Evolutionary conservation across 2,329 filamentous ascomycete species (phyloP).

Genomic region (Pseudogymnoascus sp.): DNA sequence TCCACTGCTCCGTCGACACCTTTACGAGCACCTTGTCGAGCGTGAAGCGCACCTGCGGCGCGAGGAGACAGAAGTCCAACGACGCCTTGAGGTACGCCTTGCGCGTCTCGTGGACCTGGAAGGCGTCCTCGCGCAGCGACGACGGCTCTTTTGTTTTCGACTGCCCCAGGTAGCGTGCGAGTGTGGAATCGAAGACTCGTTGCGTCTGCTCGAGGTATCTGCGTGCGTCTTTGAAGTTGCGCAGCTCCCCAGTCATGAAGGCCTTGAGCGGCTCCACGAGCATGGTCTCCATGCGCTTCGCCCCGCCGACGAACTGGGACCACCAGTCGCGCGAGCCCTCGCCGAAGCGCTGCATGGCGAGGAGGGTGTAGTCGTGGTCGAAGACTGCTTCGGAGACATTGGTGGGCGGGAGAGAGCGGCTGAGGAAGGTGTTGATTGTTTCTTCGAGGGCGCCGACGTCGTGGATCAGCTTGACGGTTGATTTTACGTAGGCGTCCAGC

Average conservation of each 20-base stretch:
- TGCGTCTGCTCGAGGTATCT: slow-evolving; percentile 70
- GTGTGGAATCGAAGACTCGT: slow-evolving; percentile 71
- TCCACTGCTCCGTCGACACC: slow-evolving; percentile 80
- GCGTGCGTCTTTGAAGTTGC: slow-evolving; percentile 77
- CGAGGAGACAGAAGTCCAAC: slow-evolving; percentile 85
- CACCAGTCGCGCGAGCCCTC: slow-evolving; percentile 86
- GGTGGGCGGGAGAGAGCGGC: slow-evolving; percentile 64
- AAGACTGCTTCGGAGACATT: slow-evolving; percentile 74
- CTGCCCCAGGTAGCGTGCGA: slow-evolving; percentile 75
- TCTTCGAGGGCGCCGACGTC: slow-evolving; percentile 71
- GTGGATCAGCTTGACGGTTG: slow-evolving; percentile 51
- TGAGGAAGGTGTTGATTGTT: slow-evolving; percentile 67
- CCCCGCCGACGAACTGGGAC: slow-evolving; percentile 62
- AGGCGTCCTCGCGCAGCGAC: slow-evolving; percentile 85
- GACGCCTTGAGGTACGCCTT: slow-evolving; percentile 86
- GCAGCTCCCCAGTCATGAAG: slow-evolving; percentile 73
- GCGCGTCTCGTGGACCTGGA: slow-evolving; percentile 85
- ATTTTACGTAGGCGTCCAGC: slow-evolving; percentile 66
- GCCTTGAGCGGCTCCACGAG: slow-evolving; percentile 73
- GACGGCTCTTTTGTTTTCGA: slow-evolving; percentile 92
- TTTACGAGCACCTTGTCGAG: slow-evolving; percentile 82
- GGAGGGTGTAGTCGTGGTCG: slow-evolving; percentile 89
- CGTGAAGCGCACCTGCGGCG: slow-evolving; percentile 73
- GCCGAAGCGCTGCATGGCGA: slow-evolving; percentile 75
- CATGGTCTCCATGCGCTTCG: slow-evolving; percentile 68